These are phyloP conservation scores for Adansonia madagascariensis DNA, from an alignment of 441 rosid genomes.

Conservation along the genomic window DNA sequence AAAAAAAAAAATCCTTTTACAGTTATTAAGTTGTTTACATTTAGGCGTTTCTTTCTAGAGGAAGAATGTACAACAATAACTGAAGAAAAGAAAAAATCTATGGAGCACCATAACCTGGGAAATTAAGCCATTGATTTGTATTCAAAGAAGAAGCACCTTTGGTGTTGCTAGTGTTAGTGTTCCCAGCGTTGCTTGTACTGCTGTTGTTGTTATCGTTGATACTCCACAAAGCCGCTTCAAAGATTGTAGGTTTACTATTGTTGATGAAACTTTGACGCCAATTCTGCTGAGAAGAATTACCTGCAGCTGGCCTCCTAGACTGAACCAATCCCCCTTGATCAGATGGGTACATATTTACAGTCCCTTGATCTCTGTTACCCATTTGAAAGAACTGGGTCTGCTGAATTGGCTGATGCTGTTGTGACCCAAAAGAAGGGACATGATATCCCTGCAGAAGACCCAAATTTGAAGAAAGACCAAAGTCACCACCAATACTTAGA, in stretches of 20 bases:
- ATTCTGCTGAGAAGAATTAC: constrained; percentile 34
- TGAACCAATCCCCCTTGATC: constrained; percentile 34
- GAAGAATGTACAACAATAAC: not conserved
- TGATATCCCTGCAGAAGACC: constrained; percentile 46
- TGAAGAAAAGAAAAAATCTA: constrained; percentile 22
- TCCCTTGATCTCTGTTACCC: constrained; percentile 29
- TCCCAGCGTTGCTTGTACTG: constrained; percentile 22
- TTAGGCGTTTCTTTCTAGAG: not conserved
- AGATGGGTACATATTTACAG: constrained; percentile 32
- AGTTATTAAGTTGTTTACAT: not conserved
- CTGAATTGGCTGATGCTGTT: constrained; percentile 33
- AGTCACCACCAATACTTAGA: constrained; percentile 28
- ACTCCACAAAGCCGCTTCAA: constrained; percentile 47
- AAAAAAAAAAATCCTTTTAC: too few relatives aligned
- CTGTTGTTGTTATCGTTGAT: constrained; percentile 27
- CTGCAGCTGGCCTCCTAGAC: constrained; percentile 22
- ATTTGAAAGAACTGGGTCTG: constrained; percentile 36
- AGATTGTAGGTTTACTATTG: constrained; percentile 32
- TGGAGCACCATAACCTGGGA: constrained; percentile 50
- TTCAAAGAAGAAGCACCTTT: constrained; percentile 35
- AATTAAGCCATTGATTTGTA: constrained; percentile 46
- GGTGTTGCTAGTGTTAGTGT: constrained; percentile 12
- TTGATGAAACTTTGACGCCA: constrained; percentile 42
- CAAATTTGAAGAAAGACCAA: constrained; percentile 41
- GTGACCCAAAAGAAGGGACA: constrained; percentile 36